Evolutionary conservation across 1,139 yeast genomes (phyloP).

Genomic region (Suhomyces bribrorum): DNA sequence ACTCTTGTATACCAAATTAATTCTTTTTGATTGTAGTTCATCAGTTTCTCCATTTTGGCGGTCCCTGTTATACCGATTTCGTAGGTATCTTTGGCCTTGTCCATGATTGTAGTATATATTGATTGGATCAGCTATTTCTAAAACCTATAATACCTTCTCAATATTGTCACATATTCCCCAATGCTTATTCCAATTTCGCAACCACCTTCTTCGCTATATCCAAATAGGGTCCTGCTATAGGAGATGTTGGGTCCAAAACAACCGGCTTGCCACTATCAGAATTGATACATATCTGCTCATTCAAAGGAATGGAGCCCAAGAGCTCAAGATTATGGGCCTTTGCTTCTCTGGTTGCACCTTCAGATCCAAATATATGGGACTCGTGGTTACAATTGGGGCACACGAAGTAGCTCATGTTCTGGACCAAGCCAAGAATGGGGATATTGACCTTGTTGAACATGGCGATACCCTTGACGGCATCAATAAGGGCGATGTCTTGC

Average conservation of each 20-base stretch:
- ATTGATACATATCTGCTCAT: conserved; percentile 58
- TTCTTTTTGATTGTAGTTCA: too few relatives aligned
- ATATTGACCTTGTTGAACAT: conserved; percentile 75
- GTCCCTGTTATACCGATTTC: too few relatives aligned
- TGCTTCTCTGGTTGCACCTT: conserved; percentile 65
- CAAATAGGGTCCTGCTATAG: conserved; percentile 40
- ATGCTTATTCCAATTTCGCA: conserved; percentile 14
- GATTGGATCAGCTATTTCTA: background rate
- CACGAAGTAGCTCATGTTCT: conserved; percentile 76
- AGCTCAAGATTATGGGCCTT: conserved; percentile 48
- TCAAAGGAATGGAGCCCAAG: conserved; percentile 69
- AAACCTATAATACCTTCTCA: too few relatives aligned
- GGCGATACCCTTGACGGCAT: conserved; percentile 77
- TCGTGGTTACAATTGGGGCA: conserved; percentile 79
- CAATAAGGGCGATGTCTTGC: conserved; percentile 81
- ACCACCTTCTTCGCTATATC: conserved; percentile 42
- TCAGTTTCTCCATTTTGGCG: too few relatives aligned
- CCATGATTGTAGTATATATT: too few relatives aligned
- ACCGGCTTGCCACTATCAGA: conserved; percentile 72
- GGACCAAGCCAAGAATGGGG: conserved; percentile 78
- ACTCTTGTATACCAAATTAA: too few relatives aligned
- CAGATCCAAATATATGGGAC: conserved; percentile 72
- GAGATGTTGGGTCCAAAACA: conserved; percentile 42
- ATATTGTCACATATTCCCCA: too few relatives aligned
- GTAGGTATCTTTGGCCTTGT: too few relatives aligned